Evolutionary conservation across 768 basidiomycete species (phyloP).

Genomic region (Boletales sp.): DNA sequence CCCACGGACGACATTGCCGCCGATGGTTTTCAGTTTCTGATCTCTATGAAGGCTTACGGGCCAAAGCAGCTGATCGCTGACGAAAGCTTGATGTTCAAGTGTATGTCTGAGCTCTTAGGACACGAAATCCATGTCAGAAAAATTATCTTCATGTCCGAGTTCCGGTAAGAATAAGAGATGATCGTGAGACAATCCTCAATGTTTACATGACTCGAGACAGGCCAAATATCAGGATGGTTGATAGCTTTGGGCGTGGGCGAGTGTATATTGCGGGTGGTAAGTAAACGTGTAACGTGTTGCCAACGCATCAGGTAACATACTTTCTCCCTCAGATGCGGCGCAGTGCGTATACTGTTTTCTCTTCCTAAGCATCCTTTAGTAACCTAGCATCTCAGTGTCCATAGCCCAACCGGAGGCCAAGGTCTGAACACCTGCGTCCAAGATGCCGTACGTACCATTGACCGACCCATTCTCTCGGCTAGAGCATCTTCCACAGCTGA

Average conservation of each 20-base stretch:
- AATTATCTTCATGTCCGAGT: slow-evolving; percentile 23
- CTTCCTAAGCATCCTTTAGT: neutral
- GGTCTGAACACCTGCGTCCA: slow-evolving; percentile 38
- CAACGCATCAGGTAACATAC: neutral
- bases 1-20: slow-evolving; percentile 15
- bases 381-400: slow-evolving; percentile 9
- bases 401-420: slow-evolving; percentile 25
- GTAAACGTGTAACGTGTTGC: neutral
- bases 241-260: slow-evolving; percentile 39
- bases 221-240: slow-evolving; percentile 47
- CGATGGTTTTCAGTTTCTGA: slow-evolving; percentile 20
- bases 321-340: slow-evolving; percentile 38
- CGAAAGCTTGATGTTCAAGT: slow-evolving; percentile 26
- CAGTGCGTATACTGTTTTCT: slow-evolving; percentile 25
- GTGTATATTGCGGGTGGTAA: slow-evolving; percentile 47
- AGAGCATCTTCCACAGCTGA: slow-evolving; percentile 25
- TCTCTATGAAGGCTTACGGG: slow-evolving; percentile 5
- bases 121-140: slow-evolving; percentile 32
- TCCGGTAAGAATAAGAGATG: slow-evolving; percentile 19
- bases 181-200: slow-evolving; percentile 1
- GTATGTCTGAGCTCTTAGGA: slow-evolving; percentile 27
- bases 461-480: too few relatives aligned
- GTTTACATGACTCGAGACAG: slow-evolving; percentile 20
- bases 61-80: slow-evolving; percentile 15
- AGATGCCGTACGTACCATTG: slow-evolving; percentile 31